These are phyloP conservation scores for Musa schizocarpa DNA, from an alignment of 176 grass and related monocot genomes.

Conservation along the genomic window DNA sequence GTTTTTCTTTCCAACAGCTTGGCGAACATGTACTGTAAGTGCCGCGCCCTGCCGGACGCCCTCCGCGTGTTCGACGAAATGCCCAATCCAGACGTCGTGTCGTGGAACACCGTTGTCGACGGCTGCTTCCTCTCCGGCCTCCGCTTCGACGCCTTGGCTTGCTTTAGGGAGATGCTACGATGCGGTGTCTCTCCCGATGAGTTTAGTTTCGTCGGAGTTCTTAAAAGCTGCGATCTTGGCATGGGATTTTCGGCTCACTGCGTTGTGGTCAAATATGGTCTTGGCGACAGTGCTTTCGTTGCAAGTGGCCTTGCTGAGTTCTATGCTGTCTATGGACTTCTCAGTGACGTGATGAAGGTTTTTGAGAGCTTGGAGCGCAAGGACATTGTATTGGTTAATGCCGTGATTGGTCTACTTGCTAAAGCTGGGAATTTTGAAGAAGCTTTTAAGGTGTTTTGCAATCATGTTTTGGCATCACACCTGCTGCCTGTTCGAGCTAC, in stretches of 20 bases:
- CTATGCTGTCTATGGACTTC: not conserved
- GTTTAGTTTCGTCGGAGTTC: slow-evolving; percentile 5
- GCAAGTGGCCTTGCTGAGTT: slow-evolving; percentile 15
- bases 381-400: slow-evolving; percentile 10
- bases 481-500: slow-evolving; percentile 2
- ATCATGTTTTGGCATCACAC: not conserved
- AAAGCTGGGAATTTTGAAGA: slow-evolving; percentile 11
- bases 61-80: not conserved
- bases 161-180: slow-evolving; percentile 6
- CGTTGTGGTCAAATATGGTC: slow-evolving; percentile 7
- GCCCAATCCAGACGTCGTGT: slow-evolving; percentile 4
- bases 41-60: not conserved
- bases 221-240: slow-evolving; percentile 13
- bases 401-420: slow-evolving; percentile 4
- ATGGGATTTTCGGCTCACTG: slow-evolving; percentile 6
- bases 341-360: slow-evolving; percentile 2
- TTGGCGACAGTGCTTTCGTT: slow-evolving; percentile 10
- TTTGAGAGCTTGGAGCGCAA: slow-evolving; percentile 6
- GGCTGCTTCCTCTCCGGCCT: slow-evolving; percentile 6
- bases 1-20: slow-evolving; percentile 9
- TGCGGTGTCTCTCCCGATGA: slow-evolving; percentile 2
- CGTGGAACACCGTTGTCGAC: slow-evolving; percentile 11
- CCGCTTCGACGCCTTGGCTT: not conserved
- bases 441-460: slow-evolving; percentile 8
- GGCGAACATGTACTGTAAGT: slow-evolving; percentile 4